phyloP scores from a whole-genome alignment of 306 rosid species.

The Vigna angularis region DNA sequence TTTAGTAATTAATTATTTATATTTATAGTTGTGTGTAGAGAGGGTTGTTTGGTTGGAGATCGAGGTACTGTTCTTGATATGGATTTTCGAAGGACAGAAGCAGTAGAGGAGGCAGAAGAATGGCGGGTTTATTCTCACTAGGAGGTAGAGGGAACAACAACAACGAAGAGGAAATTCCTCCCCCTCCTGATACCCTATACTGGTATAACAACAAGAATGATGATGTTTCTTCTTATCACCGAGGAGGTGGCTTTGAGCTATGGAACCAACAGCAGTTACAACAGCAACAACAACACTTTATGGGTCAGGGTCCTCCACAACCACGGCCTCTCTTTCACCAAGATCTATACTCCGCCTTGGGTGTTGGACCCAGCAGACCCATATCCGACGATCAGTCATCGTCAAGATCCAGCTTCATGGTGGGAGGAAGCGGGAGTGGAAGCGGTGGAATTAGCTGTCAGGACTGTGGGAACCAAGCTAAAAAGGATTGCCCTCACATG shows the following conservation, averaged over 20 bases:
- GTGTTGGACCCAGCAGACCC: conserved; percentile 70
- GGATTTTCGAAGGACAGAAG: conserved; percentile 68
- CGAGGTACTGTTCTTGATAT: conserved; percentile 60
- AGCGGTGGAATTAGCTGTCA: conserved; percentile 76
- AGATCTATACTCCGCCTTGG: conserved; percentile 76
- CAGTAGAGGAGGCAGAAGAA: conserved; percentile 46
- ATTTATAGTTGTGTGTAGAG: not conserved
- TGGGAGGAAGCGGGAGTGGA: conserved; percentile 33
- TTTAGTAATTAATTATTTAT: not conserved
- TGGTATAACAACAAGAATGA: conserved; percentile 77
- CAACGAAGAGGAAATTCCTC: conserved; percentile 40
- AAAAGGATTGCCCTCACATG: conserved; percentile 86
- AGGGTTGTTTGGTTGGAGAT: conserved; percentile 13
- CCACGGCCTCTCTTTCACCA: conserved; percentile 58
- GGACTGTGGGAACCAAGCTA: conserved; percentile 97
- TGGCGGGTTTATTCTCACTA: conserved; percentile 95
- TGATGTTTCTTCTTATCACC: conserved; percentile 59
- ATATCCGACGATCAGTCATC: conserved; percentile 66
- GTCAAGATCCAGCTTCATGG: conserved; percentile 65
- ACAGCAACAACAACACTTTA: conserved; percentile 59
- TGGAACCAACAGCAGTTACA: conserved; percentile 70
- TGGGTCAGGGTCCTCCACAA: conserved; percentile 44
- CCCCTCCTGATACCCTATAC: conserved; percentile 55
- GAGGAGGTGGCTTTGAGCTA: conserved; percentile 59
- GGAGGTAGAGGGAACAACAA: conserved; percentile 52